A percentile compares a stretch with the other conserved stretches of the same genome.
phyloP scores from a whole-genome alignment of 441 rosid genomes.

The Macaranga tanarius region DNA sequence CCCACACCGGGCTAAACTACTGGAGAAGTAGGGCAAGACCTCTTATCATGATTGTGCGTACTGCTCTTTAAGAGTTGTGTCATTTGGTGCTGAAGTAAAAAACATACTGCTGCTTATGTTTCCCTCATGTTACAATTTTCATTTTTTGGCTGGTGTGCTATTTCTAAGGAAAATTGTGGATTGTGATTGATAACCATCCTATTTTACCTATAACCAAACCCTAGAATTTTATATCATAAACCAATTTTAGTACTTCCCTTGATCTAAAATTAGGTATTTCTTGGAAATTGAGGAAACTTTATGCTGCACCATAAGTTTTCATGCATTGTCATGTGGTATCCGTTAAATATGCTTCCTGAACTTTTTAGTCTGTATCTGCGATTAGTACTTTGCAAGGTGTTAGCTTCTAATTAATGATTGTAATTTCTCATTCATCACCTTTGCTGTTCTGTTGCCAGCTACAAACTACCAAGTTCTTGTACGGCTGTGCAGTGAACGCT shows the following conservation, averaged over 20 bases:
- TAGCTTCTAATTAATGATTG: neutral
- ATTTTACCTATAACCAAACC: neutral
- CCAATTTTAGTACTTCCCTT: neutral
- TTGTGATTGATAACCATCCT: too few species aligned
- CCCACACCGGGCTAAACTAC: too few species aligned
- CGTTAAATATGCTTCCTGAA: neutral
- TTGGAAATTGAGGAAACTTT: neutral
- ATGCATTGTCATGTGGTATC: neutral
- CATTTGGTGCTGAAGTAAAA: too few species aligned
- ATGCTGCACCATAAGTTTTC: neutral
- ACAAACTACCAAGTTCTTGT: constrained; percentile 59
- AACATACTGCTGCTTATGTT: too few species aligned
- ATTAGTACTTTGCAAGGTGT: neutral
- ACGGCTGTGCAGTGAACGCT: constrained; percentile 60
- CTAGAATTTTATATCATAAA: neutral
- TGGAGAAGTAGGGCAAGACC: too few species aligned
- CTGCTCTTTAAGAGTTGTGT: too few species aligned
- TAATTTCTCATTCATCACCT: neutral
- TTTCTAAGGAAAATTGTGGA: too few species aligned
- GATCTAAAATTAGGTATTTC: neutral
- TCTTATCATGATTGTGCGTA: too few species aligned
- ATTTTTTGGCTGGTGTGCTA: too few species aligned
- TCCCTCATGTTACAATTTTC: too few species aligned
- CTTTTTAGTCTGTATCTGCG: neutral
- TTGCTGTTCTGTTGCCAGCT: constrained; percentile 32